phyloP scores from a whole-genome alignment of 2,329 filamentous ascomycete species.

The Penicillium thymicola region DNA sequence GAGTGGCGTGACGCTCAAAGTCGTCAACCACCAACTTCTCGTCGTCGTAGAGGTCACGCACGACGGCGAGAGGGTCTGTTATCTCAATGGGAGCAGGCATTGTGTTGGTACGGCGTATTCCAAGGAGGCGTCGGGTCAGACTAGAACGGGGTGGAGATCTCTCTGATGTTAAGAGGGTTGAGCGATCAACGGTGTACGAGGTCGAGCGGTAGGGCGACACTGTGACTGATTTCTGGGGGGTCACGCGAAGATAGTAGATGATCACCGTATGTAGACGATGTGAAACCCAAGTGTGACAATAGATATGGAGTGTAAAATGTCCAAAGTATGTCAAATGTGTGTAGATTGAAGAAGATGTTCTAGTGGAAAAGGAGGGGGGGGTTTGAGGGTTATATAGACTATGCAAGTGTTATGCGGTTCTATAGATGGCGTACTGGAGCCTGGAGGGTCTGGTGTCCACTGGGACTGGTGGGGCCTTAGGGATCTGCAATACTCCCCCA shows the following conservation, averaged over 20 bases:
- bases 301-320: neutral
- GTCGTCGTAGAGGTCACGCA: conserved; percentile 36
- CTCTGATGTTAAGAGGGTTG: conserved; percentile 20
- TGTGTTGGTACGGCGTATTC: conserved; percentile 25
- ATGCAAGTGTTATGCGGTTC: conserved; percentile 1
- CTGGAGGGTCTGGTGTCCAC: conserved; percentile 10
- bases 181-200: conserved; percentile 23
- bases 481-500: conserved; percentile 1
- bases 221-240: conserved; percentile 21
- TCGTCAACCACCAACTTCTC: conserved; percentile 37
- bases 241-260: conserved; percentile 16
- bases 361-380: neutral
- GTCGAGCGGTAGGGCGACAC: conserved; percentile 30
- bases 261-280: conserved; percentile 8
- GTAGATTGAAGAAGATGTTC: neutral
- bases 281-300: neutral
- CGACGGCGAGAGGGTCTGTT: conserved; percentile 24
- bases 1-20: conserved; percentile 38
- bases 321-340: neutral
- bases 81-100: conserved; percentile 33
- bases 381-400: neutral
- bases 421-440: conserved; percentile 12
- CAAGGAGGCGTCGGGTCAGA: conserved; percentile 14
- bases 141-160: conserved; percentile 15
- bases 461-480: neutral